Evolutionary conservation across 192 early-diverging fungal genomes (phyloP), one percentile per base, ranked within the genome.

Genomic region (Podila epigama): DNA sequence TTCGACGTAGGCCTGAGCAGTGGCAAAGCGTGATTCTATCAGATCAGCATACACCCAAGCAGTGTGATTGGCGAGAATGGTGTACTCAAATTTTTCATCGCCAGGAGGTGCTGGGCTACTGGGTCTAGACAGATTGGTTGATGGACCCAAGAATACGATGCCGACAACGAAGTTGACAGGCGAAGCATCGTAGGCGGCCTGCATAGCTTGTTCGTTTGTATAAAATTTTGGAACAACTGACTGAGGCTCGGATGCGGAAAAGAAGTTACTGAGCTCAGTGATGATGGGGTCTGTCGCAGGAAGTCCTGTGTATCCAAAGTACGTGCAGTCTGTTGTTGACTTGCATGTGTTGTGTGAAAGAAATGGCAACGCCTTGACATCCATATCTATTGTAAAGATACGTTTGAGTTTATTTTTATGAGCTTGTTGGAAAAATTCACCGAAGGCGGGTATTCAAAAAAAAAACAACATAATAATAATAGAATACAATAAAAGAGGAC

Each of bases 1-100:
- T 41, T 82, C 81, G 12, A 82, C 34, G 40, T 82, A 82, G 18
- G 66, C 73, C 67, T 82, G 81, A 18, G 75, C 65, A 4, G 81
- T 82, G 29, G 77, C 67, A 64, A 63, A 82, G 7, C 81, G 75
- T 11, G 81, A 51, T 6, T 52, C 20, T 25, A 82, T 15, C 41
- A 66, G 68, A 15, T 66, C 64, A 8, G 58, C 5, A 31, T 33
- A 27, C 22, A 39, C 51, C 27, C 58, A 70, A 35, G 66, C 62
- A 8, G 80, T 62, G 41, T 78, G 77, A 34, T 82, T 82, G 22
- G 80, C 77, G 20, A 70, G 34, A 22, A 82, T 82, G 1, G 71
- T 71, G 44, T 82, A 82, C 32, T 58, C 39, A 39, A 65, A 71
- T 11, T 54, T 13, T 5, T 68, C 60, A 2, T 41, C 25, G 16